Conservation (phyloP, 768 basidiomycete genomes). For the Pholiota microspora region DNA sequence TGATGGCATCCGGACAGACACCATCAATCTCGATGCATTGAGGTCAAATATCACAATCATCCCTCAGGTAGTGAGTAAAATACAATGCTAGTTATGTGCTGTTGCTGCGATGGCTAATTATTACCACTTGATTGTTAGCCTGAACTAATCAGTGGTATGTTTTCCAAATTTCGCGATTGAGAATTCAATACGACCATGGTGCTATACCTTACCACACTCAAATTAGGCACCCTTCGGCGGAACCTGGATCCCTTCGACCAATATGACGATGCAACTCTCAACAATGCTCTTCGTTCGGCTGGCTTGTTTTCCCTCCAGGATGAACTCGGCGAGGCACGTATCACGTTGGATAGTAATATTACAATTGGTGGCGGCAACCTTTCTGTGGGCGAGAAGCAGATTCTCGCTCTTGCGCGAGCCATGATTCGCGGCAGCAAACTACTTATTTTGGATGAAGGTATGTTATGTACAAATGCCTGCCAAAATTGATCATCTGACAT, state of each 20-base stretch:
- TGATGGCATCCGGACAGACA: constrained; percentile 48
- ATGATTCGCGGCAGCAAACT: neutral
- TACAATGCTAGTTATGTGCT: neutral
- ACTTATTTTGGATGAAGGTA: constrained; percentile 10
- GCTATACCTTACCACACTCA: too few species aligned
- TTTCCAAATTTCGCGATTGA: neutral
- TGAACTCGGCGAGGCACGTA: neutral
- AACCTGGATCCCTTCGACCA: constrained; percentile 1
- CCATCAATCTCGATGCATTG: constrained; percentile 55
- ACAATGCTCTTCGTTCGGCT: neutral
- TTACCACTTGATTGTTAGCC: constrained; percentile 23
- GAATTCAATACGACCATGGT: too few species aligned
- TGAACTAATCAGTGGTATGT: neutral
- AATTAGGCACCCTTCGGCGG: neutral
- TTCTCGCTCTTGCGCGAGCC: neutral
- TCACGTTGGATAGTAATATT: neutral
- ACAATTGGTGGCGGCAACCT: neutral
- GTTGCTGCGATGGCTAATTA: constrained; percentile 29
- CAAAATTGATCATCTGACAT: too few species aligned
- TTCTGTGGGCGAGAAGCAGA: neutral
- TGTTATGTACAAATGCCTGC: neutral
- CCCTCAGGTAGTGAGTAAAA: constrained; percentile 42
- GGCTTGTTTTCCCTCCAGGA: constrained; percentile 2
- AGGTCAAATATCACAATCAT: constrained; percentile 63
- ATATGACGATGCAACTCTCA: neutral